A percentile compares a stretch with the other conserved stretches of the same genome.
Conservation (phyloP, 805 yeast genomes). For the Zygotorulaspora chibaensis region DNA sequence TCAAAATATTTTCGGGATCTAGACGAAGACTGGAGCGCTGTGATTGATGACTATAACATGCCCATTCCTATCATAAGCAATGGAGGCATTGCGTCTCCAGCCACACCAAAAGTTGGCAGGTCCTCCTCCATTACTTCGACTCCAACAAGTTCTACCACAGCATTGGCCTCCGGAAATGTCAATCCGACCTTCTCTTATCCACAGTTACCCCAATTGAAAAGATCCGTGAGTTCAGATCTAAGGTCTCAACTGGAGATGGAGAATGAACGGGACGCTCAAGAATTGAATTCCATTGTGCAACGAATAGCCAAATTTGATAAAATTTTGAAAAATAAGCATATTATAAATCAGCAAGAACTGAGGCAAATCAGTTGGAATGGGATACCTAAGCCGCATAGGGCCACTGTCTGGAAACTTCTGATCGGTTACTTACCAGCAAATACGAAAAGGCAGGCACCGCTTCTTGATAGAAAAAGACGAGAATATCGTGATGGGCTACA, state of each 20-base stretch:
- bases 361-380: conserved; percentile 92
- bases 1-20: conserved; percentile 54
- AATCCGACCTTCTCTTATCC: conserved; percentile 25
- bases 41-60: conserved; percentile 44
- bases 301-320: conserved; percentile 64
- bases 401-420: conserved; percentile 83
- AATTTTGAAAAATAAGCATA: conserved; percentile 47
- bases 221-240: conserved; percentile 19
- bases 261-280: conserved; percentile 35
- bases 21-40: conserved; percentile 94
- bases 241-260: conserved; percentile 27
- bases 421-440: conserved; percentile 90
- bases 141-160: conserved; percentile 10
- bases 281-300: conserved; percentile 54
- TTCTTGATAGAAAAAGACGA: conserved; percentile 72
- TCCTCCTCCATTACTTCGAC: conserved; percentile 27
- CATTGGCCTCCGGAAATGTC: conserved; percentile 7
- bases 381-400: conserved; percentile 73
- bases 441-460: conserved; percentile 63
- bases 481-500: conserved; percentile 76
- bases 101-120: conserved; percentile 20
- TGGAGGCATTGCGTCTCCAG: conserved; percentile 28
- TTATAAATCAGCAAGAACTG: conserved; percentile 66
- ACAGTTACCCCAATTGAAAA: conserved; percentile 28
- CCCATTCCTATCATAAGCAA: conserved; percentile 32